phyloP scores from a whole-genome alignment of 495 filamentous ascomycete genomes.

The Aspergillus asperescens region DNA sequence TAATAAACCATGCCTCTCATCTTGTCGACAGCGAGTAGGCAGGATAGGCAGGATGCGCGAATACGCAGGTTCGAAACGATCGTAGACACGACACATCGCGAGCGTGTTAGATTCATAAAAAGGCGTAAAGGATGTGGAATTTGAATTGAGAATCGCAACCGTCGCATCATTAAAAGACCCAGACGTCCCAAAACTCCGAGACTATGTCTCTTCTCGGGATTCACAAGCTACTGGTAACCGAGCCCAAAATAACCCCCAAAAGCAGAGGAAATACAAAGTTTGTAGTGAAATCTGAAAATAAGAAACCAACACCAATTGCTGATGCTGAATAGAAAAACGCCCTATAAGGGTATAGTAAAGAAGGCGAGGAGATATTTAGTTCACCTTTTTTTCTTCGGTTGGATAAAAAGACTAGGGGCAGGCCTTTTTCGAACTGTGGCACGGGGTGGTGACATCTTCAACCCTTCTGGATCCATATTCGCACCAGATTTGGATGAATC shows the following conservation, averaged over 20 bases:
- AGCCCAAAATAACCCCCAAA: background rate
- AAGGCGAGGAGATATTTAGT: background rate
- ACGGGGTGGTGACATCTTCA: constrained; percentile 16
- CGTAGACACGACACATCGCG: background rate
- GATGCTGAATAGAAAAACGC: background rate
- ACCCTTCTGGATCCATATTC: background rate
- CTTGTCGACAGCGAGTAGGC: background rate
- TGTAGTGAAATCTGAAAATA: background rate
- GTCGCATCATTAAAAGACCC: background rate
- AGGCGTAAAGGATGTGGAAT: background rate
- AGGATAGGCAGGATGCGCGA: background rate
- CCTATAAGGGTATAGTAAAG: background rate
- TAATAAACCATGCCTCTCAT: too few species aligned
- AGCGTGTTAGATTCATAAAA: background rate
- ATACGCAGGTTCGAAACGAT: background rate
- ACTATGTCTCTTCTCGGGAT: background rate
- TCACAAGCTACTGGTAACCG: background rate
- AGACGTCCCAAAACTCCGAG: background rate
- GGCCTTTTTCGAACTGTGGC: constrained; percentile 30
- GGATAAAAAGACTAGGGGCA: constrained; percentile 37
- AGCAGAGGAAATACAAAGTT: background rate
- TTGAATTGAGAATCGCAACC: background rate
- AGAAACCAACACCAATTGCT: constrained; percentile 1
- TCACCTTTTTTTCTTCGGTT: constrained; percentile 34
- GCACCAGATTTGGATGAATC: background rate